Evolutionary conservation across 768 basidiomycete genomes (phyloP), one percentile per base, ranked within the genome.

Genomic region (Lactarius pseudohatsudake): DNA sequence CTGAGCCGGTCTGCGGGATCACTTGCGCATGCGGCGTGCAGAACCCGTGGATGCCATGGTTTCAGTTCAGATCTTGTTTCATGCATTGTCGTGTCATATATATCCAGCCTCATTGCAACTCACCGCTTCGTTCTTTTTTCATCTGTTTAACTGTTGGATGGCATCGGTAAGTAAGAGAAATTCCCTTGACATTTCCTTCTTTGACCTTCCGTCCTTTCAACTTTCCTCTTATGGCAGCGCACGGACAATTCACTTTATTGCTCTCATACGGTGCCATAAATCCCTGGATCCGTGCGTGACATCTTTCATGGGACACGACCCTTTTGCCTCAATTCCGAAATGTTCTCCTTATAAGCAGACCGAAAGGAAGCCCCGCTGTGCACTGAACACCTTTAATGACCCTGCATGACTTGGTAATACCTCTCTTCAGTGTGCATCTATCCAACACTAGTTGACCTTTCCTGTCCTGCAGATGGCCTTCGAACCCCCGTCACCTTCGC

Each of bases 111-210:
- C 69, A 64, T 70, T 70, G 70, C 66, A 43, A 43, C 65, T 38
- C 59, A 50, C 68, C 45, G 41, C 70, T 57, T 61, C 62, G 54
- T 70, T 67, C 63, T 69, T 53, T 70, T 69, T 65, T 69, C 64
- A 47, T 59, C 18, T 62, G 43, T 65, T 67, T 47, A 62, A 45
- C 68, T 45, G 55, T 57, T 66, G 70, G 68, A 70, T 61, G 36
- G 70, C 64, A 70, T 61, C 59, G 69, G 62, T 64, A 68, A 68
- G 63, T 64, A 30, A 63, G 61, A 65, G 57, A 59, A 68, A 57
- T 69, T 69, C 60, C 70, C 67, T 70, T 70, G 68, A 70, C 61
- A 70, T 70, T 70, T 70, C 70, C 68, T 71, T 71, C 70, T 71
- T 69, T 60, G 70, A 63, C 54, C 58, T 59, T 56, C 57, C 28